Conservation (phyloP, 164 flowering plant species). For the Saururus chinensis region DNA sequence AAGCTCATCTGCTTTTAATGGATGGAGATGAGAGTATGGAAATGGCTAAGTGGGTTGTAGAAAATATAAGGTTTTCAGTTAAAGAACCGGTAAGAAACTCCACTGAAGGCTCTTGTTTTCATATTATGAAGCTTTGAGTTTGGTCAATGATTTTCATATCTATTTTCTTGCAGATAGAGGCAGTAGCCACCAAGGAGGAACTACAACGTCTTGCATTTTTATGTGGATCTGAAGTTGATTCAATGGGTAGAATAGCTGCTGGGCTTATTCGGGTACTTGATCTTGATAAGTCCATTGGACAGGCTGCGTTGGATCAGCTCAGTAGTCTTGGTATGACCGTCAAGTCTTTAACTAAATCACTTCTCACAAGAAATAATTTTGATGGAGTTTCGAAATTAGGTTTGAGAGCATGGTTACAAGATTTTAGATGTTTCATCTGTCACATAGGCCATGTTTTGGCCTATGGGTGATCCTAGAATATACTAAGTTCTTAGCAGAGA, state of each 20-base stretch:
- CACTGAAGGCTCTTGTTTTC: not conserved
- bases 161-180: slow-evolving; percentile 56
- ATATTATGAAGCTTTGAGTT: not conserved
- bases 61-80: slow-evolving; percentile 73
- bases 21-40: slow-evolving; percentile 33
- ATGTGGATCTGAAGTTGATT: slow-evolving; percentile 81
- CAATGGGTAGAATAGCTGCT: slow-evolving; percentile 89
- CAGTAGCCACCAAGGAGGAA: slow-evolving; percentile 78
- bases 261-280: slow-evolving; percentile 74
- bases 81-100: slow-evolving; percentile 57
- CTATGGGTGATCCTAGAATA: too few species aligned
- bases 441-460: too few species aligned
- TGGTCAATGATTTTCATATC: not conserved
- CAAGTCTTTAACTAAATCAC: not conserved
- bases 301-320: slow-evolving; percentile 72
- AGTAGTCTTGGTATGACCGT: slow-evolving; percentile 63
- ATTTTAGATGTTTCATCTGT: too few species aligned
- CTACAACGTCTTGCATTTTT: slow-evolving; percentile 59
- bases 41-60: slow-evolving; percentile 56
- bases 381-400: too few species aligned
- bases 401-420: too few species aligned
- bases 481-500: too few species aligned
- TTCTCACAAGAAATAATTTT: not conserved
- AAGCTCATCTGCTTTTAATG: slow-evolving; percentile 36
- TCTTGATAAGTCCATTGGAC: slow-evolving; percentile 80